Percentiles rank a stretch among this genome's conserved stretches.
These are phyloP conservation scores for Colletotrichum incanum DNA, from an alignment of 2,329 filamentous ascomycete species.

Conservation along the genomic window DNA sequence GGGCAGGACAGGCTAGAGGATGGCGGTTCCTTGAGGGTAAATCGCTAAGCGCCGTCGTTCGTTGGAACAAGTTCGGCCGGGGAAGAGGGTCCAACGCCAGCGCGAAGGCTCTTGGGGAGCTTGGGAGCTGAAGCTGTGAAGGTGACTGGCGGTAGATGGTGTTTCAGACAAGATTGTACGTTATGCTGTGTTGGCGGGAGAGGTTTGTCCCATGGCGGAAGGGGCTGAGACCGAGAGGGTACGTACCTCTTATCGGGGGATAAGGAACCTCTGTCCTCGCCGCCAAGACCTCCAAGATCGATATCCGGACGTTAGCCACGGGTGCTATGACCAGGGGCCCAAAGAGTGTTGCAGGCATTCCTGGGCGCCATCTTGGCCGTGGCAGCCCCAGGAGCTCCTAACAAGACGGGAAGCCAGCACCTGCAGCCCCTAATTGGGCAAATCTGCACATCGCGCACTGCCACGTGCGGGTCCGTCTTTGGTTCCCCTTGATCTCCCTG, in stretches of 20 bases:
- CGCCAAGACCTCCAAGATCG: slow-evolving; percentile 16
- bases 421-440: slow-evolving; percentile 4
- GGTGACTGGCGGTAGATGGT: slow-evolving; percentile 35
- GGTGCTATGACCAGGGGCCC: slow-evolving; percentile 32
- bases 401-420: not conserved
- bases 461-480: slow-evolving; percentile 39
- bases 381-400: not conserved
- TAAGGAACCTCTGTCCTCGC: slow-evolving; percentile 6
- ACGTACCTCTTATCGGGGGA: slow-evolving; percentile 34
- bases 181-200: slow-evolving; percentile 34
- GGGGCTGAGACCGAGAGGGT: not conserved
- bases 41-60: slow-evolving; percentile 28
- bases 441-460: slow-evolving; percentile 23
- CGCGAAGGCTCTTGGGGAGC: slow-evolving; percentile 16
- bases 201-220: slow-evolving; percentile 13
- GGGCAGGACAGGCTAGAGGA: slow-evolving; percentile 4
- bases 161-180: slow-evolving; percentile 43
- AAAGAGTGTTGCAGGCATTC: slow-evolving; percentile 6
- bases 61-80: slow-evolving; percentile 22
- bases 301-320: slow-evolving; percentile 10
- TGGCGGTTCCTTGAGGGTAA: slow-evolving; percentile 5
- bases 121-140: slow-evolving; percentile 24
- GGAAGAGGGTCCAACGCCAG: slow-evolving; percentile 24
- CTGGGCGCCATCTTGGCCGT: not conserved
- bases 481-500: not conserved